Evolutionary conservation across 306 rosid species (phyloP).

Genomic region (Ochetophila trinervis): DNA sequence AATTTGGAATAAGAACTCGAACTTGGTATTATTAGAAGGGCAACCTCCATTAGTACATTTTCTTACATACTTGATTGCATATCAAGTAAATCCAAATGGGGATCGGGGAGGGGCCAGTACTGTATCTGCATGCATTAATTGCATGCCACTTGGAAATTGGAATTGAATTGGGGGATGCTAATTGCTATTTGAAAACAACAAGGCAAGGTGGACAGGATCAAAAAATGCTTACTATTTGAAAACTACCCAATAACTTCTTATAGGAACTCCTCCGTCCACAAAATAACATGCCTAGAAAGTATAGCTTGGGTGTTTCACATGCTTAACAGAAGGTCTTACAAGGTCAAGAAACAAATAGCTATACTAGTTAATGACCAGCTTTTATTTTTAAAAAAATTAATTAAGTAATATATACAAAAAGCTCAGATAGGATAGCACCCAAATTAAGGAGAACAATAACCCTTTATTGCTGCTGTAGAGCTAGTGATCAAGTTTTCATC

Average conservation of each 20-base stretch:
- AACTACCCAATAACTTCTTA: neutral
- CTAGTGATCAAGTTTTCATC: neutral
- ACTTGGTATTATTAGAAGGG: too few relatives aligned
- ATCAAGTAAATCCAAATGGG: too few relatives aligned
- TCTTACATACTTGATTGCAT: too few relatives aligned
- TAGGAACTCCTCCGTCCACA: neutral
- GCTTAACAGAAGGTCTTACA: neutral
- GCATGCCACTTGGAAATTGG: too few relatives aligned
- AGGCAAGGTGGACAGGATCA: too few relatives aligned
- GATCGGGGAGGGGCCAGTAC: too few relatives aligned
- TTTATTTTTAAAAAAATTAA: neutral
- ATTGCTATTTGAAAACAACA: too few relatives aligned
- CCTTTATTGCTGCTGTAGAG: neutral
- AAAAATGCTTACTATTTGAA: neutral
- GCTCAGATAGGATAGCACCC: slow-evolving; percentile 12
- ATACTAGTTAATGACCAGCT: too few relatives aligned
- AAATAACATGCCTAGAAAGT: neutral
- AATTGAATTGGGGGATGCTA: too few relatives aligned
- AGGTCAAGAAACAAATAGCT: slow-evolving; percentile 8
- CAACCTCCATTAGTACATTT: too few relatives aligned
- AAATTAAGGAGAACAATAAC: neutral
- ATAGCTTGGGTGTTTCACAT: neutral
- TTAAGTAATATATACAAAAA: neutral
- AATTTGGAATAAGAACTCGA: too few relatives aligned
- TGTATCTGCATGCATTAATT: too few relatives aligned